Evolutionary conservation across 2,329 filamentous ascomycete species (phyloP).

Genomic region (Pseudopithomyces maydicus): DNA sequence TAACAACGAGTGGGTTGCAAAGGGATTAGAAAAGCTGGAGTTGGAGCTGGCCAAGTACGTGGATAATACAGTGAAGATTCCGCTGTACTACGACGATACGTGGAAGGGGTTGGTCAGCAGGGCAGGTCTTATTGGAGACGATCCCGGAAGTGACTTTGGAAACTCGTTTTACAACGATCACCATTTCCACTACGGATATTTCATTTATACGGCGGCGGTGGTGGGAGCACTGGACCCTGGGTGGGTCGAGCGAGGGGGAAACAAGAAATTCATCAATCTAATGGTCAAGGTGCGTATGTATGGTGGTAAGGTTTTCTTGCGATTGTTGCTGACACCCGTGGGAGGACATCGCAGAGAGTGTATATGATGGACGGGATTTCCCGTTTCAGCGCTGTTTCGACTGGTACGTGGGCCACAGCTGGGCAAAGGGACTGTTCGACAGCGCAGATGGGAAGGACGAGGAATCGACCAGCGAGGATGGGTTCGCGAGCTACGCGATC

Average conservation of each 20-base stretch:
- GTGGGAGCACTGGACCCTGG: slow-evolving; percentile 77
- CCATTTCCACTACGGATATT: slow-evolving; percentile 77
- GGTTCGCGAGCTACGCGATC: slow-evolving; percentile 82
- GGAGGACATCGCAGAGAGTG: slow-evolving; percentile 79
- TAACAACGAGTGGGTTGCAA: slow-evolving; percentile 56
- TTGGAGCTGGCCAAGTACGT: slow-evolving; percentile 55
- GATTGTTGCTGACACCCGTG: background rate
- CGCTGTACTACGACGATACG: slow-evolving; percentile 60
- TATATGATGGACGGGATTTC: slow-evolving; percentile 66
- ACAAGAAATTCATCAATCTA: slow-evolving; percentile 80
- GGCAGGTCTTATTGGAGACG: slow-evolving; percentile 67
- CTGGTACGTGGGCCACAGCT: slow-evolving; percentile 93
- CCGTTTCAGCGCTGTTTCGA: slow-evolving; percentile 86
- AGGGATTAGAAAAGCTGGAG: slow-evolving; percentile 56
- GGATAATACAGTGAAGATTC: slow-evolving; percentile 50
- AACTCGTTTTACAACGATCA: slow-evolving; percentile 77
- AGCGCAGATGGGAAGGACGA: slow-evolving; percentile 77
- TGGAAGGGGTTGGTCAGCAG: slow-evolving; percentile 86
- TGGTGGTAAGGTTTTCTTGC: background rate
- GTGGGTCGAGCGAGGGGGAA: slow-evolving; percentile 68
- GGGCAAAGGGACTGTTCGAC: slow-evolving; percentile 81
- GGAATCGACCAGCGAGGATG: slow-evolving; percentile 90
- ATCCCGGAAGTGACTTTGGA: slow-evolving; percentile 80
- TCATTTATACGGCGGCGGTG: slow-evolving; percentile 82
- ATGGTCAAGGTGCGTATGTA: slow-evolving; percentile 63